Percentiles rank a stretch among this genome's conserved stretches.
Evolutionary conservation across 768 basidiomycete genomes (phyloP).

Genomic region (Mycena epipterygia): DNA sequence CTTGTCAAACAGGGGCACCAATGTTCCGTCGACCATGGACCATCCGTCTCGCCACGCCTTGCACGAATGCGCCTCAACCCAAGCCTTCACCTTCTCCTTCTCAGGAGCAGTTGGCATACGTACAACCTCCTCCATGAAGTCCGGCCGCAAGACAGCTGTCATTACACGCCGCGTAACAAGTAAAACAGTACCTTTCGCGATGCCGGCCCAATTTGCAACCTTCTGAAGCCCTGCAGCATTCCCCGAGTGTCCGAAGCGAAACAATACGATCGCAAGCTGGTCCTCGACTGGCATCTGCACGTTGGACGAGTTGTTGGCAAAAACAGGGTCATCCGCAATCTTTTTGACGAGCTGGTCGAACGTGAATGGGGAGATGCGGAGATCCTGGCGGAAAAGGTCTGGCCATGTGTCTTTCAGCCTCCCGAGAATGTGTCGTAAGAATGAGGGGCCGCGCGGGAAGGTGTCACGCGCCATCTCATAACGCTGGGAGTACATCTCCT

Average conservation of each 20-base stretch:
- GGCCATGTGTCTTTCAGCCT: conserved; percentile 3
- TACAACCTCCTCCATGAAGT: conserved; percentile 44
- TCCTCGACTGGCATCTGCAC: neutral
- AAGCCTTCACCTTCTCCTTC: conserved; percentile 52
- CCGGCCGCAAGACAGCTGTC: conserved; percentile 43
- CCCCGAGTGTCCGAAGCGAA: neutral
- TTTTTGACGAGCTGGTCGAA: conserved; percentile 8
- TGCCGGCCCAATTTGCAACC: no score
- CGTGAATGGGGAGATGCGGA: conserved; percentile 17
- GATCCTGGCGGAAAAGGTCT: conserved; percentile 8
- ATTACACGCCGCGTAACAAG: conserved; percentile 39
- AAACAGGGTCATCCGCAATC: conserved; percentile 17
- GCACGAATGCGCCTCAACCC: conserved; percentile 51
- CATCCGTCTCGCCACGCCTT: conserved; percentile 51
- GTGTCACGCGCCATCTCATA: conserved; percentile 27
- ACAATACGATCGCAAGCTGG: neutral
- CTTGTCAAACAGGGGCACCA: conserved; percentile 47
- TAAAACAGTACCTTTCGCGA: neutral
- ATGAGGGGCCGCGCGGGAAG: conserved; percentile 23
- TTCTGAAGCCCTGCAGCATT: no score
- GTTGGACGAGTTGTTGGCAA: neutral
- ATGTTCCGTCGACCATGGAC: conserved; percentile 55
- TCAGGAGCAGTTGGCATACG: conserved; percentile 46
- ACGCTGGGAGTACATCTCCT: conserved; percentile 30
- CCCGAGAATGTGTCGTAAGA: conserved; percentile 21